A percentile compares a stretch with the other conserved stretches of the same genome.
These are phyloP conservation scores for Aspergillus terreus DNA, from an alignment of 2,329 filamentous ascomycete genomes.

Conservation along the genomic window DNA sequence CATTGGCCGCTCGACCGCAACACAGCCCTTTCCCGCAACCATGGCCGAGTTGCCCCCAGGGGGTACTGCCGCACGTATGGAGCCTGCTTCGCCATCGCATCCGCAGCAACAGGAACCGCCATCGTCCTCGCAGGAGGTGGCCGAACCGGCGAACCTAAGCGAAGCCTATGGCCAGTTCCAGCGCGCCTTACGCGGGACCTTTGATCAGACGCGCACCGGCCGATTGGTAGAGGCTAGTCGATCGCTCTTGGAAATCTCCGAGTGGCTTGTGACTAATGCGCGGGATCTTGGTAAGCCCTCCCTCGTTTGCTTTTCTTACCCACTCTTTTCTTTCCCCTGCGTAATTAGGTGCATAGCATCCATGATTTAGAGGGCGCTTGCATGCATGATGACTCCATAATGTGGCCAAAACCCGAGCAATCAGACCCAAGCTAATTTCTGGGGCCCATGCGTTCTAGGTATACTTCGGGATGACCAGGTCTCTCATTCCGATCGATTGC, in stretches of 20 bases:
- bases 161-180: constrained; percentile 66
- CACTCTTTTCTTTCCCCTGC: neutral
- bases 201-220: constrained; percentile 65
- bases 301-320: constrained; percentile 27
- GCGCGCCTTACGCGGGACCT: constrained; percentile 58
- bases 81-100: constrained; percentile 27
- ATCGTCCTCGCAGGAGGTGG: constrained; percentile 24
- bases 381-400: neutral
- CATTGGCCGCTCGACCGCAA: constrained; percentile 47
- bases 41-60: constrained; percentile 48
- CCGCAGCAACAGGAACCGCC: constrained; percentile 19
- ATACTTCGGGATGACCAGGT: constrained; percentile 78
- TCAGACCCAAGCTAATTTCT: constrained; percentile 6
- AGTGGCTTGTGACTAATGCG: constrained; percentile 64
- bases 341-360: neutral
- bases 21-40: constrained; percentile 49
- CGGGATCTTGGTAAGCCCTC: constrained; percentile 60
- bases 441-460: constrained; percentile 49
- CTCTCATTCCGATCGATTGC: constrained; percentile 71
- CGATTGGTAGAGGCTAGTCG: constrained; percentile 57
- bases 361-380: neutral
- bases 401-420: neutral
- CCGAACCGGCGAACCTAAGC: constrained; percentile 54
- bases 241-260: constrained; percentile 59
- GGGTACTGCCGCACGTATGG: constrained; percentile 35